Evolutionary conservation across 2,329 filamentous ascomycete species (phyloP).

Genomic region (Phyllosticta citrichinensis): DNA sequence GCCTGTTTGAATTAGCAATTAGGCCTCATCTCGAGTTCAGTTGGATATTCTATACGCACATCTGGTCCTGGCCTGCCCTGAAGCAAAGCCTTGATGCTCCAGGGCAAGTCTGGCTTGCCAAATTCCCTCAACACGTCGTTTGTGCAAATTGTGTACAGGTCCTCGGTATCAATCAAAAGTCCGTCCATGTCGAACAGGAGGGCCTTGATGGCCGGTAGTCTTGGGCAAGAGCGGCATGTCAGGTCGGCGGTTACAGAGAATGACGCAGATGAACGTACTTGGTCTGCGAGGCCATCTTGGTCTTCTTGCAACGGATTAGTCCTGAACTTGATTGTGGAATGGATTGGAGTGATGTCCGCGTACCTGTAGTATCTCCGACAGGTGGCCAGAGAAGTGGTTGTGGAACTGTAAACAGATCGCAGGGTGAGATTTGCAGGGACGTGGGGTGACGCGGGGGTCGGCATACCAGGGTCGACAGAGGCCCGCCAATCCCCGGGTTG

Average conservation of each 20-base stretch:
- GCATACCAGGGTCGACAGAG: not conserved
- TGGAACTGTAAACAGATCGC: not conserved
- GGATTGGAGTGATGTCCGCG: not conserved
- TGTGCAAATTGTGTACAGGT: conserved; percentile 73
- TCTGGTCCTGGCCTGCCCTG: conserved; percentile 55
- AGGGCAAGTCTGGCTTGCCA: conserved; percentile 65
- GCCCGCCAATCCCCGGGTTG: not conserved
- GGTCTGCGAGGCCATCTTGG: conserved; percentile 1
- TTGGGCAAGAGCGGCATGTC: not conserved
- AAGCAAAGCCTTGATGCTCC: conserved; percentile 86
- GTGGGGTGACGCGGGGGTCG: not conserved
- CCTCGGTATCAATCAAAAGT: conserved; percentile 86
- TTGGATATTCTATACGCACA: conserved; percentile 21
- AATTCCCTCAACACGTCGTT: conserved; percentile 74
- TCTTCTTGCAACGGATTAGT: not conserved
- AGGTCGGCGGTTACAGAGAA: not conserved
- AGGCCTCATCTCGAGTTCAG: not conserved
- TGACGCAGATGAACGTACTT: not conserved
- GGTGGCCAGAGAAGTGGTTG: not conserved
- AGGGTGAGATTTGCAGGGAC: not conserved
- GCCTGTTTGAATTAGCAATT: conserved; percentile 30
- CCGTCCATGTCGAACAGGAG: conserved; percentile 99
- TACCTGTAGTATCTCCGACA: not conserved
- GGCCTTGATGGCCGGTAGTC: conserved; percentile 50
- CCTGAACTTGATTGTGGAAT: not conserved